Conservation (phyloP, 2,329 filamentous ascomycete species). For the Nectriaceae sp. region DNA sequence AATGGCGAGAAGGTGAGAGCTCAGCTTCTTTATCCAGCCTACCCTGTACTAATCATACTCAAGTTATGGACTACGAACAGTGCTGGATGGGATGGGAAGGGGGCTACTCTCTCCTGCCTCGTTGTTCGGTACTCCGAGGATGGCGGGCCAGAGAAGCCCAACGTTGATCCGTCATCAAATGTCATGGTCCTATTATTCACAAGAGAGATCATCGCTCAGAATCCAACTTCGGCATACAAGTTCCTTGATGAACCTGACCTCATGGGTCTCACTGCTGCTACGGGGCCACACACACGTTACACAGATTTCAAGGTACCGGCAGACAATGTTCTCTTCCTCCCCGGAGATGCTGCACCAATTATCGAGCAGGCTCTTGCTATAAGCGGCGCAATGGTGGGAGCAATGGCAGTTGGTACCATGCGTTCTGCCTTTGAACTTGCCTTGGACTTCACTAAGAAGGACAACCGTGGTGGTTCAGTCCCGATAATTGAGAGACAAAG, state of each 20-base stretch:
- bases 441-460: conserved; percentile 48
- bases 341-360: conserved; percentile 41
- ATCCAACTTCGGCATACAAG: conserved; percentile 42
- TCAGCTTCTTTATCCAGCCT: background rate
- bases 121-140: conserved; percentile 44
- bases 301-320: conserved; percentile 51
- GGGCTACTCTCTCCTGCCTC: conserved; percentile 53
- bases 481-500: conserved; percentile 49
- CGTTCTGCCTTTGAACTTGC: conserved; percentile 53
- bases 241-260: conserved; percentile 48
- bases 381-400: conserved; percentile 51
- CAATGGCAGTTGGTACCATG: conserved; percentile 57
- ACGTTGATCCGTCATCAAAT: conserved; percentile 14
- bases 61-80: conserved; percentile 55
- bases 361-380: conserved; percentile 46
- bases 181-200: conserved; percentile 55
- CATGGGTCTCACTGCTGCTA: conserved; percentile 48
- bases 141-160: conserved; percentile 14
- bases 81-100: conserved; percentile 53
- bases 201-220: conserved; percentile 45
- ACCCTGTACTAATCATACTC: background rate
- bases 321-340: conserved; percentile 47
- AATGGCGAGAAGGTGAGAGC: conserved; percentile 50
- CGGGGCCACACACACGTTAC: conserved; percentile 51
- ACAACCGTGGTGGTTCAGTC: conserved; percentile 46